Evolutionary conservation across 164 flowering plant species (phyloP).

Genomic region (Vitis labrusca): DNA sequence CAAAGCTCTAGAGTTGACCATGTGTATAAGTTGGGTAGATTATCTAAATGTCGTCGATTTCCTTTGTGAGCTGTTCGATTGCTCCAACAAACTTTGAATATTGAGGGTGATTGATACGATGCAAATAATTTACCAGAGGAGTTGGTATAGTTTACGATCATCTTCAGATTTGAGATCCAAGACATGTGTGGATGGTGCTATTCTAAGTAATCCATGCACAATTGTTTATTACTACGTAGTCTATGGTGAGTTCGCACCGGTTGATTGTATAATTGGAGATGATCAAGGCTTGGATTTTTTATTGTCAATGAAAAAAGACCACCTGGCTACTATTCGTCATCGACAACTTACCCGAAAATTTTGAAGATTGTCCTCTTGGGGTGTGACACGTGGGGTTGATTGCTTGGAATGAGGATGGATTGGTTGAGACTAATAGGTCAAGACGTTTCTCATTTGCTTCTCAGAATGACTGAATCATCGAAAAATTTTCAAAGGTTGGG

Average conservation of each 20-base stretch:
- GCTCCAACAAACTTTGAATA: slow-evolving; percentile 33
- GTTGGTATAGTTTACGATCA: not conserved
- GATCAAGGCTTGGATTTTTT: not conserved
- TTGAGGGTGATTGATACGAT: not conserved
- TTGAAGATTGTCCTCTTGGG: no score
- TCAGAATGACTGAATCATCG: no score
- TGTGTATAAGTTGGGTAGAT: slow-evolving; percentile 10
- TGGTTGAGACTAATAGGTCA: no score
- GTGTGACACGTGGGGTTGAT: not conserved
- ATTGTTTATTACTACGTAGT: slow-evolving; percentile 8
- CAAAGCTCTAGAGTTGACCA: slow-evolving; percentile 21
- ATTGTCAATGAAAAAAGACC: not conserved
- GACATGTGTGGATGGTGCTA: slow-evolving; percentile 15
- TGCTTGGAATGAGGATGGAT: no score
- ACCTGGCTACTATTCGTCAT: slow-evolving; percentile 2
- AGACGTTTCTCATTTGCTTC: no score
- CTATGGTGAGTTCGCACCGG: not conserved
- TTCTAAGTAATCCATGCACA: slow-evolving; percentile 6
- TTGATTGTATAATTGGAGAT: not conserved
- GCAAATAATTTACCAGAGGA: not conserved
- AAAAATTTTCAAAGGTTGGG: no score
- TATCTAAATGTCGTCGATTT: slow-evolving; percentile 11
- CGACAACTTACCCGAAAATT: slow-evolving; percentile 17
- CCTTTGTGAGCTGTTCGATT: slow-evolving; percentile 17
- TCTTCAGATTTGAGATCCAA: slow-evolving; percentile 24